Base-by-base conservation (phyloP, 2,329 filamentous ascomycete genomes). In the Fusarium humuli region DNA sequence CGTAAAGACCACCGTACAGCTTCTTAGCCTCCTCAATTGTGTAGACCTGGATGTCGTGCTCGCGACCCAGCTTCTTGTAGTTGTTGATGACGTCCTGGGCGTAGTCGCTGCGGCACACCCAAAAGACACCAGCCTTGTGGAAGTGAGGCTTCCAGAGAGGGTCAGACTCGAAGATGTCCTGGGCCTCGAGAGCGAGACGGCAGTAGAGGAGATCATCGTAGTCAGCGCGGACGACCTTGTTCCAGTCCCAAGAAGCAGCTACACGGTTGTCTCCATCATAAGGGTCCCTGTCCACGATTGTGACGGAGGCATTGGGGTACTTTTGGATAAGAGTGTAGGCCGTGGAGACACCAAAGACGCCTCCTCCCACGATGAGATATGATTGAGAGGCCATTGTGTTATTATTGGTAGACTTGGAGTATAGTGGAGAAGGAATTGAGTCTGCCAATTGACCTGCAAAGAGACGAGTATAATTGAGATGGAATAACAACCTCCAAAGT, bases 341-440 rank as follows among this genome's bases (percentile, higher is more conserved):
- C 0, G 89, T 91, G 23, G 87, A 90, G 37, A 86, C 85, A 40
- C 90, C 90, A 74, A 91, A 91, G 30, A 90, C 87, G 46, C 90
- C 90, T 10, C 87, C 87, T 34, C 90, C 90, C 45, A 91, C 79
- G 60, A 92, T 90, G 61, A 91, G 79, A 71, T 85, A 86, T 16
- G 83, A 84, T 14, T 65, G 42, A 16, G 73, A 66, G 22, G 74
- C 37, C 75, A 77, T 77, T 29, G 41, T 65, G 37, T 30, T 37
- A 40, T 40, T 71, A 57, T 49, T 59, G 65, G 68, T 47, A 60
- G 61, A 61, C 55, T 42, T 42, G n/a, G 25, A 41, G 32, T 37
- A 65, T 34, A 30, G 34, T 20, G 23, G 48, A 45, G 41, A 42
- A 40, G 27, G 25, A 47, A 18, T 52, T 22, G 30, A 8, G 37